These are phyloP conservation scores for Geopyxis carbonaria DNA, from an alignment of 495 filamentous ascomycete species.

Conservation along the genomic window DNA sequence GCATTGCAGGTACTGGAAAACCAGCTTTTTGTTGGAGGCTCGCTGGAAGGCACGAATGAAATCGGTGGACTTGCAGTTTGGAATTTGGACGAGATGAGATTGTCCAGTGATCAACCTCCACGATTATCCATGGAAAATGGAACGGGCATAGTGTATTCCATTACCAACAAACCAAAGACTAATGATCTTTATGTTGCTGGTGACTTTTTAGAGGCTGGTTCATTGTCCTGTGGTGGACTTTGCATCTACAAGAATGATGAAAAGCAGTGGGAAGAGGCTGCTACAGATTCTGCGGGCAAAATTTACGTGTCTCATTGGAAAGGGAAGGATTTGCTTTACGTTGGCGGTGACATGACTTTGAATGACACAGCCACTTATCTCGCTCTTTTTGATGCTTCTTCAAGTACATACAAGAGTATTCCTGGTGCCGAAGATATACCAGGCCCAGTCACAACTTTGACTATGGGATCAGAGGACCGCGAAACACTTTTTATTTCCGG, in stretches of 20 bases:
- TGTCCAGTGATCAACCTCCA: constrained; percentile 37
- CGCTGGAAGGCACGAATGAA: constrained; percentile 46
- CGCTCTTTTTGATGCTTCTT: constrained; percentile 52
- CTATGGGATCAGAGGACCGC: constrained; percentile 50
- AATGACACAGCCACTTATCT: constrained; percentile 46
- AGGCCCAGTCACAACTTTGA: constrained; percentile 49
- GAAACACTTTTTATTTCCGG: constrained; percentile 72
- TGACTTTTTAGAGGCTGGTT: constrained; percentile 63
- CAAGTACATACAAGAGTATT: constrained; percentile 46
- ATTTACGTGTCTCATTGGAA: constrained; percentile 62
- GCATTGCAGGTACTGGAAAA: constrained; percentile 47
- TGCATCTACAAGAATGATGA: constrained; percentile 54
- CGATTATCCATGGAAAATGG: constrained; percentile 49
- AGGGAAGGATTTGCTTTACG: constrained; percentile 47
- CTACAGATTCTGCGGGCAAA: constrained; percentile 46
- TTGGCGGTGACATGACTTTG: constrained; percentile 57
- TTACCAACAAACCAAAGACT: constrained; percentile 47
- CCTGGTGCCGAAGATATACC: constrained; percentile 52
- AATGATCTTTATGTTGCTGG: constrained; percentile 73
- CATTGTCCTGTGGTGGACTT: constrained; percentile 59
- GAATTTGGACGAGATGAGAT: constrained; percentile 46
- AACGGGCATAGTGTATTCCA: constrained; percentile 57
- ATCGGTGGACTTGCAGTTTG: constrained; percentile 67
- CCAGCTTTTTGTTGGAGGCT: constrained; percentile 66
- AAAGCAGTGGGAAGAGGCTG: constrained; percentile 55